These are phyloP conservation scores for Pichia sp. DNA, from an alignment of 1,139 yeast genomes.

Conservation along the genomic window DNA sequence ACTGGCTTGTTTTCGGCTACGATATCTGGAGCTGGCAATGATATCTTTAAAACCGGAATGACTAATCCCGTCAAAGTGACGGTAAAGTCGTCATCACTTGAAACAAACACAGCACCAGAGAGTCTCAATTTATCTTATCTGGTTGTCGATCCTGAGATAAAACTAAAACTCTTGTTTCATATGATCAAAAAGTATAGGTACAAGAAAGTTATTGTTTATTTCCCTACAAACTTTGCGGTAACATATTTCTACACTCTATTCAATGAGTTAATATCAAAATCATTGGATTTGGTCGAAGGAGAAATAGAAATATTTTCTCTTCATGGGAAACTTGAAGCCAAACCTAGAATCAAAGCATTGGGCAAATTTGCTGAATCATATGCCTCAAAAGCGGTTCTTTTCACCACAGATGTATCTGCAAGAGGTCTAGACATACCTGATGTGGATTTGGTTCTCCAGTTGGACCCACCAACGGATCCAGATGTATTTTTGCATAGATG, in stretches of 20 bases:
- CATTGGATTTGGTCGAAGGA: conserved; percentile 25
- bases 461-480: conserved; percentile 91
- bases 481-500: conserved; percentile 84
- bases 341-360: conserved; percentile 69
- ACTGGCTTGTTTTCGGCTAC: conserved; percentile 95
- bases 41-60: conserved; percentile 73
- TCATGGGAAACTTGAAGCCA: conserved; percentile 80
- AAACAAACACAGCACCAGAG: conserved; percentile 50
- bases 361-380: conserved; percentile 48
- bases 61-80: conserved; percentile 83
- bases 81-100: conserved; percentile 51
- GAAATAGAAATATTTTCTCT: conserved; percentile 53
- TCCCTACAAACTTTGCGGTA: conserved; percentile 86
- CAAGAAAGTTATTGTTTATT: conserved; percentile 78
- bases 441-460: conserved; percentile 80
- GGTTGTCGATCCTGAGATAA: conserved; percentile 55
- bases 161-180: conserved; percentile 55
- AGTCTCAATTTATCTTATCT: conserved; percentile 62
- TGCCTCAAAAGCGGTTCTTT: conserved; percentile 52
- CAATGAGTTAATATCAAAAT: conserved; percentile 32
- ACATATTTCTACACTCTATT: conserved; percentile 67
- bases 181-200: conserved; percentile 52
- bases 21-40: conserved; percentile 69
- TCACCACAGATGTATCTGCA: conserved; percentile 88
- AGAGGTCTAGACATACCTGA: conserved; percentile 92